Evolutionary conservation across 2,329 filamentous ascomycete species (phyloP).

Genomic region (Bipolaris sorokiniana): DNA sequence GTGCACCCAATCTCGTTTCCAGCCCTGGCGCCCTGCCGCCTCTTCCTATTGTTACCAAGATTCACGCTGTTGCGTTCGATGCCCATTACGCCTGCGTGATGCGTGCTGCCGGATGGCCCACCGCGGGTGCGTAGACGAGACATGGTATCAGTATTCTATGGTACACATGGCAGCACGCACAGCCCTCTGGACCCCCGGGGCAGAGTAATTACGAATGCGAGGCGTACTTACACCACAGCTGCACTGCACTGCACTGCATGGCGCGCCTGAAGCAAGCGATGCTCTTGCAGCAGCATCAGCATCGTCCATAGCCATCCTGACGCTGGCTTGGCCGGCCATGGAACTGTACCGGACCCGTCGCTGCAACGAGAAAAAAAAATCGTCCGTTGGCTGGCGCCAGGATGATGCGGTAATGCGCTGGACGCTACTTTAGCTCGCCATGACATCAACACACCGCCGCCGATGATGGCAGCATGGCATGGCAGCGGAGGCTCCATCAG

Average conservation of each 20-base stretch:
- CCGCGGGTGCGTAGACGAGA: neutral
- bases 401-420: conserved; percentile 25
- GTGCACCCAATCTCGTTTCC: conserved; percentile 30
- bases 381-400: conserved; percentile 6
- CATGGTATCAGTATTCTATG: neutral
- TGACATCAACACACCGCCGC: conserved; percentile 33
- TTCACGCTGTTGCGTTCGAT: conserved; percentile 9
- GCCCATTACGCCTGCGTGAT: neutral
- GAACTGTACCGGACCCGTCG: conserved; percentile 5
- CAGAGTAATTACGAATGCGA: too few relatives aligned
- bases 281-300: conserved; percentile 9
- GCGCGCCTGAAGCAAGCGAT: conserved; percentile 9
- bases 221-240: neutral
- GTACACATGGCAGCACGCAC: neutral
- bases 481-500: too few relatives aligned
- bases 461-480: conserved; percentile 13
- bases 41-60: conserved; percentile 1
- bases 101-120: neutral
- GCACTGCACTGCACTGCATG: conserved; percentile 1
- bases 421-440: conserved; percentile 18
- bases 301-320: neutral
- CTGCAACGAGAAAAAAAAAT: conserved; percentile 3
- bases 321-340: neutral
- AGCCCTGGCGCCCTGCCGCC: conserved; percentile 15
- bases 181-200: too few relatives aligned